These are phyloP conservation scores for Petrea volubilis DNA, from an alignment of 257 asterid species.

Conservation along the genomic window DNA sequence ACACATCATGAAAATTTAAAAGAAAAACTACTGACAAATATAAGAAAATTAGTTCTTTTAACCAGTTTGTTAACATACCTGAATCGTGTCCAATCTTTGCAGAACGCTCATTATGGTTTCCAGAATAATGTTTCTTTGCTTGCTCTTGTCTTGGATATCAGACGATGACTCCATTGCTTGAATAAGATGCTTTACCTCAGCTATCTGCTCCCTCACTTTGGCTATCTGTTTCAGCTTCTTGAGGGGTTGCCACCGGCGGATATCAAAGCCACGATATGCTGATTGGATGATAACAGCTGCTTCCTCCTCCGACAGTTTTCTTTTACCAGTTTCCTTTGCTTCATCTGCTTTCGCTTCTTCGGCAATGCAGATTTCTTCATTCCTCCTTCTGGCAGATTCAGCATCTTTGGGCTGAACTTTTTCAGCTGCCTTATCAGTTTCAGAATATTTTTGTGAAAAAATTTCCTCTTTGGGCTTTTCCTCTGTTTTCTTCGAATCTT, in stretches of 20 bases:
- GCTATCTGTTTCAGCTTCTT: slow-evolving; percentile 66
- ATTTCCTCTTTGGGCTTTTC: slow-evolving; percentile 10
- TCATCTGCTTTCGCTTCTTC: slow-evolving; percentile 16
- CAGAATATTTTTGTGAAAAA: neutral
- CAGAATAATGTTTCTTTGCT: slow-evolving; percentile 39
- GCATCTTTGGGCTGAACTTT: slow-evolving; percentile 24
- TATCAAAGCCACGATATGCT: slow-evolving; percentile 64
- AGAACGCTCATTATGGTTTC: slow-evolving; percentile 68
- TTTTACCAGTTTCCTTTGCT: slow-evolving; percentile 13
- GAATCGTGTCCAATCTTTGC: slow-evolving; percentile 59
- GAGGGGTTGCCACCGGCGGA: slow-evolving; percentile 63
- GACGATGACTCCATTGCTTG: slow-evolving; percentile 45
- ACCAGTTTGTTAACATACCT: slow-evolving; percentile 42
- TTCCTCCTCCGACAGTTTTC: slow-evolving; percentile 44
- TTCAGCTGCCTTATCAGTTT: slow-evolving; percentile 14
- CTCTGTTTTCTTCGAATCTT: slow-evolving; percentile 3
- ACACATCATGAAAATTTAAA: neutral
- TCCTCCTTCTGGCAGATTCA: slow-evolving; percentile 22
- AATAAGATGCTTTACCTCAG: slow-evolving; percentile 36
- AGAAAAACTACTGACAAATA: no score
- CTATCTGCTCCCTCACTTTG: slow-evolving; percentile 42
- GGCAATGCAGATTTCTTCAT: neutral
- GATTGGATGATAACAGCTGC: slow-evolving; percentile 74
- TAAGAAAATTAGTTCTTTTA: neutral
- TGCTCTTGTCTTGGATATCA: slow-evolving; percentile 25